Evolutionary conservation across 768 basidiomycete genomes (phyloP), one percentile per base, ranked within the genome.

Genomic region (Russula griseocarnosa): DNA sequence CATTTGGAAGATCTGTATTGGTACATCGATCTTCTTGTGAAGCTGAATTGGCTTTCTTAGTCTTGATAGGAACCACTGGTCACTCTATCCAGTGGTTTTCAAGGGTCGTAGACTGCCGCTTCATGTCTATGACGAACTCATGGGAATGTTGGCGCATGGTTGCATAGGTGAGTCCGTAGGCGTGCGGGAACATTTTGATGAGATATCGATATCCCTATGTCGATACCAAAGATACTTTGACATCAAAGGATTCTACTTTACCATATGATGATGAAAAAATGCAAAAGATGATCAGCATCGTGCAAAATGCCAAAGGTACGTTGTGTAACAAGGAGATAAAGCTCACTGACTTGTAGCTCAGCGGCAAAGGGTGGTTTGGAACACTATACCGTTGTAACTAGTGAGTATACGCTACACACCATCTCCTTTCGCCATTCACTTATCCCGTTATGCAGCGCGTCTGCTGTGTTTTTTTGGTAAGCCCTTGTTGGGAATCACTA

Each of bases 111-210:
- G 46, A n/a, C 54, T 71, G 8, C 46, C 60, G 0, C 36, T 49
- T 18, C 44, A 53, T 3, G 55, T 66, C 10, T 63, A 67, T 57
- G 74, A 78, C 38, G 70, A 73, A 36, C 76, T 71, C 3, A 71
- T 73, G 42, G 82, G 81, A 4, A 74, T 77, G 2, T 73, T 72
- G 13, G 72, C 73, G 4, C 66, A 73, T 26, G 70, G 73, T 6
- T 79, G 81, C 68, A 68, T 82, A 20, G 73, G 83, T 83, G 3
- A 52, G 38, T 22, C 14, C 2, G 16, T 46, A 28, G 7, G 2
- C 51, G 11, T 13, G 11, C 3, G 16, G 16, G 20, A 14, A 5
- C 0, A 0, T n/a, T 34, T 28, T 10, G 44, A 16, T 38, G 44
- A 26, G 28, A 32, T 6, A n/a, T n/a, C n/a, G n/a, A n/a, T n/a